Evolutionary conservation across 768 basidiomycete genomes (phyloP).

Genomic region (Coprinopsis cinerea): DNA sequence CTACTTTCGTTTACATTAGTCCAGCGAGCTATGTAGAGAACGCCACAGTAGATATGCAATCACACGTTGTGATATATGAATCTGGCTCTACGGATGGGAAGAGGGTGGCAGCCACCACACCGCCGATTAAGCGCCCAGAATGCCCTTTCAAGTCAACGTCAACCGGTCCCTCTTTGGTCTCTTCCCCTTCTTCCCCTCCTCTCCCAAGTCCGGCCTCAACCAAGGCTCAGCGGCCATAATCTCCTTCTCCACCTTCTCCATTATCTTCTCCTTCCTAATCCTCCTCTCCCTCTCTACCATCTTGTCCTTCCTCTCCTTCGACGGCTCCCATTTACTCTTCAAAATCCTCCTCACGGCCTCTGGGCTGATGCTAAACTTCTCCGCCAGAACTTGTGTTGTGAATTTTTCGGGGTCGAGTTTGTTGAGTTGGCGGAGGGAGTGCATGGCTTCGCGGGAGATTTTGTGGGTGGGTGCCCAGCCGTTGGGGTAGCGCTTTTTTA

Average conservation of each 20-base stretch:
- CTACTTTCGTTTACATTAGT: no score
- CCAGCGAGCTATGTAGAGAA: no score
- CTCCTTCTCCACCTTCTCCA: conserved; percentile 37
- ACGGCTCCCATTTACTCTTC: conserved; percentile 67
- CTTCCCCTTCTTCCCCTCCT: conserved; percentile 5
- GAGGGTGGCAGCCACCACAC: no score
- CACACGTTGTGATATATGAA: no score
- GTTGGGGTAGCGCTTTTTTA: conserved; percentile 51
- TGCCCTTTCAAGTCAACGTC: neutral
- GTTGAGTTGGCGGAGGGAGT: conserved; percentile 65
- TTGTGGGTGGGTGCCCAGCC: conserved; percentile 81
- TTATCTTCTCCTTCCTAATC: conserved; percentile 32
- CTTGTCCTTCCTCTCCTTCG: conserved; percentile 43
- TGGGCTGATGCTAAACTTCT: conserved; percentile 71
- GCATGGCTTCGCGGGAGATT: conserved; percentile 80
- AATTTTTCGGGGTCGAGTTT: conserved; percentile 57
- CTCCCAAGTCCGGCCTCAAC: conserved; percentile 4
- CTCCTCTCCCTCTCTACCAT: conserved; percentile 47
- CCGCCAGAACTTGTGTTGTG: conserved; percentile 62
- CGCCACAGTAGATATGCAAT: no score
- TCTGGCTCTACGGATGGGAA: no score
- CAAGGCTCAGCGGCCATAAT: conserved; percentile 22
- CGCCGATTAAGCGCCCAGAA: neutral
- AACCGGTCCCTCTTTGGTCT: neutral
- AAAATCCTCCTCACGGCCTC: conserved; percentile 79